Base-by-base conservation (phyloP, 2,329 filamentous ascomycete species). In the Fonsecaea multimorphosa region DNA sequence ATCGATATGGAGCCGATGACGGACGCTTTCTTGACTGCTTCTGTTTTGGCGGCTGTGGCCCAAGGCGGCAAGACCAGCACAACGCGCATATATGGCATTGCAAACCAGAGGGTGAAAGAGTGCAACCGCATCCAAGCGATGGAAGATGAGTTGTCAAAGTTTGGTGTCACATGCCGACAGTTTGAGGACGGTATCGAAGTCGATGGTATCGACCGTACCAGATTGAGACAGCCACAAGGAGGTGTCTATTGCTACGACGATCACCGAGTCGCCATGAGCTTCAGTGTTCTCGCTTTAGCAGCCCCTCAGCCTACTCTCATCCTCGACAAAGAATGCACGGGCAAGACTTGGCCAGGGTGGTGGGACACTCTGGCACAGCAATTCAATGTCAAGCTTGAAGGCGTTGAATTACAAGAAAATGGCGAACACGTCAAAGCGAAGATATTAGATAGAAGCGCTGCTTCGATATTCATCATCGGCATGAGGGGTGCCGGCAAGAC, bases 1-100 rank as follows among this genome's bases (percentile, higher is more conserved):
- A 88, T 99, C 31, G 93, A 99, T 74, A 99, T 99, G 95, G 95
- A 98, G 77, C 91, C 94, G 0, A 99, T 99, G 95, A 99, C 95
- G 0, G 95, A 99, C 78, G 95, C 95, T 56, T 99, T 99, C 83
- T 84, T 99, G 59, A 97, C 93, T 3, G 95, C 95, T 19, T 96
- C 93, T 1, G 93, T 97, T 3, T 85, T 99, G 54, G 95, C 93
- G 29, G 95, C 95, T 38, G 92, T 97, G 51, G 93, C 94, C 9
- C 87, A 86, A 14, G 92, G 91, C 1, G 81, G 80, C 58, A 76
- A 78, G 8, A 84, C 83, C 40, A 81, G 81, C 53, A 89, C 87
- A 1, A 99, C 95, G 0, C 87, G 87, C 63, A 98, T 99, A 71
- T 90, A 89, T 16, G 95, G 95, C 57, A 99, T 99, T 72, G 95